phyloP scores from a whole-genome alignment of 192 early-diverging fungal species.

The Funneliformis mosseae region DNA sequence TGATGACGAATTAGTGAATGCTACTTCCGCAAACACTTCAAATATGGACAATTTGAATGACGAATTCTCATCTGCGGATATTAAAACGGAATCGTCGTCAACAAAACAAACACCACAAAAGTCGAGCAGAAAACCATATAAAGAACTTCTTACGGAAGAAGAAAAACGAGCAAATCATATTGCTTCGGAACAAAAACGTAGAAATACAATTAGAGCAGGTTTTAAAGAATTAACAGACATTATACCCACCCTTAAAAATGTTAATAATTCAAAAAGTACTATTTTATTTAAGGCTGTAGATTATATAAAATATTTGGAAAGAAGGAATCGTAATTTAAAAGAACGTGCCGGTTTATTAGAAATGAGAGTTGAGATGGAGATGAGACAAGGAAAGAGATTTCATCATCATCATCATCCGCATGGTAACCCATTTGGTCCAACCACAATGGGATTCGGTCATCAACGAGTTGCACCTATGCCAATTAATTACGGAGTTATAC shows the following conservation, averaged over 20 bases:
- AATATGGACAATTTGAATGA: constrained; percentile 10
- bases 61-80: constrained; percentile 32
- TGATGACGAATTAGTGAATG: constrained; percentile 21
- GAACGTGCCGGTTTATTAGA: constrained; percentile 44
- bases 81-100: constrained; percentile 8
- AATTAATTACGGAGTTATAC: constrained; percentile 20
- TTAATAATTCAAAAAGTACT: constrained; percentile 65
- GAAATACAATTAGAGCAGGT: constrained; percentile 74
- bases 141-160: constrained; percentile 74
- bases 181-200: constrained; percentile 72
- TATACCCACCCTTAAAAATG: constrained; percentile 76
- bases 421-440: constrained; percentile 4
- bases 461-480: constrained; percentile 30
- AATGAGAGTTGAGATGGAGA: constrained; percentile 37
- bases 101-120: constrained; percentile 28
- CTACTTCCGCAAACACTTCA: constrained; percentile 1
- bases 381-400: constrained; percentile 29
- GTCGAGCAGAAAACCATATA: constrained; percentile 52
- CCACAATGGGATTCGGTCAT: constrained; percentile 19
- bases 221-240: constrained; percentile 89
- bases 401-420: constrained; percentile 25
- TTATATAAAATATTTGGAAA: constrained; percentile 62
- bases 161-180: constrained; percentile 78
- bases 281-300: constrained; percentile 71
- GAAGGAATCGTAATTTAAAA: constrained; percentile 54